phyloP scores from a whole-genome alignment of 202 grass and related monocot genomes.

The Tripidium arundinaceum region DNA sequence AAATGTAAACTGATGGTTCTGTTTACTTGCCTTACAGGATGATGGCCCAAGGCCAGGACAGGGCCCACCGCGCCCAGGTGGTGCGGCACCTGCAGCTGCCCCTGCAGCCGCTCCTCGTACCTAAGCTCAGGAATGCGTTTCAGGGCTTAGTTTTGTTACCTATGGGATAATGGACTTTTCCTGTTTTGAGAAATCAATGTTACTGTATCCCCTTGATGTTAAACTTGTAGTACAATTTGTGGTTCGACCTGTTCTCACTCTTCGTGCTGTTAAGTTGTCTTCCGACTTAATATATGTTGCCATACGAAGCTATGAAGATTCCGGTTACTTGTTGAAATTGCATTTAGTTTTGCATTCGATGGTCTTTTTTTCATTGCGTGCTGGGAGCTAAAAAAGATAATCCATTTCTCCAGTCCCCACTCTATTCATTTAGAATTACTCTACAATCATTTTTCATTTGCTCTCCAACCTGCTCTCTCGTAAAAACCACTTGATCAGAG shows the following conservation, averaged over 20 bases:
- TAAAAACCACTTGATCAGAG: too few relatives aligned
- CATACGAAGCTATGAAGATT: neutral
- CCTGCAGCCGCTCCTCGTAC: conserved; percentile 25
- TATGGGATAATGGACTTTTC: neutral
- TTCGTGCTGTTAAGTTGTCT: neutral
- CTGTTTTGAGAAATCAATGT: neutral
- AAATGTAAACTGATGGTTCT: neutral
- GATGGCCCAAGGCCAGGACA: conserved; percentile 48
- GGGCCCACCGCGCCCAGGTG: conserved; percentile 43
- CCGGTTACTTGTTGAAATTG: neutral
- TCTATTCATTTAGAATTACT: too few relatives aligned
- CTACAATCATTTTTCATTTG: too few relatives aligned
- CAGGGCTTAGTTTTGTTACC: neutral
- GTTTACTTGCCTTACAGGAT: conserved; percentile 23
- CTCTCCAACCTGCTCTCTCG: too few relatives aligned
- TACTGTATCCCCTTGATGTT: conserved; percentile 1
- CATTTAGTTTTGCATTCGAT: neutral
- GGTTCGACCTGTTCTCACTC: neutral
- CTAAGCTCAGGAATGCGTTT: conserved; percentile 6
- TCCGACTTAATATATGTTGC: neutral
- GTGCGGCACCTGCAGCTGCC: conserved; percentile 23
- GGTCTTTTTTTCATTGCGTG: too few relatives aligned
- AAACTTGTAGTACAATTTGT: conserved; percentile 5
- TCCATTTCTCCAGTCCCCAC: too few relatives aligned
- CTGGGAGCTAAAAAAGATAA: too few relatives aligned